Evolutionary conservation across 2,329 filamentous ascomycete genomes (phyloP), one percentile per base, ranked within the genome.

Genomic region (Cladophialophora carrionii): DNA sequence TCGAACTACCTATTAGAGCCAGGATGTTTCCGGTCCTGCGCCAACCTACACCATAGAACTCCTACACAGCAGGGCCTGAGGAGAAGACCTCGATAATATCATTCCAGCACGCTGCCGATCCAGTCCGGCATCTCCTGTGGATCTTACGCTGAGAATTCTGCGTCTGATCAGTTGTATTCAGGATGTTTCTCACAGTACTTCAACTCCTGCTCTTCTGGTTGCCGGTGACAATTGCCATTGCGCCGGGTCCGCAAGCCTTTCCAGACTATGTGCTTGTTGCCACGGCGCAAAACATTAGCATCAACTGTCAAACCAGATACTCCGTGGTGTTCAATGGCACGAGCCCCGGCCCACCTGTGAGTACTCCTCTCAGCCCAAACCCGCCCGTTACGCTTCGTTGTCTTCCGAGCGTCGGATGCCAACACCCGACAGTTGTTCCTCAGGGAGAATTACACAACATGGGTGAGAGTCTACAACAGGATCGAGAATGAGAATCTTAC

Each of bases 381-480:
- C 5, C 8, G 14, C 37, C 17, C 5, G 14, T 8, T 17, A n/a
- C n/a, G n/a, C n/a, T 6, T 8, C 37, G 37, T 5, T 20, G n/a
- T n/a, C 14, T 43, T 14, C 17, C n/a, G 37, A 5, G 37, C 6
- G 4, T 17, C 17, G 37, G 37, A 41, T n/a, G 37, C 17, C n/a
- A 20, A 43, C 37, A 43, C 6, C 37, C 37, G 37, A 43, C 37
- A 51, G 48, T 26, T 86, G 4, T 75, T 78, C 9, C 73, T 87
- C 4, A 72, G 73, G 8, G 78, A 81, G 29, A 80, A 79, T 10
- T 72, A 76, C 56, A 78, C 76, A 1, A 80, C 76, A 32, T 87
- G 84, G 84, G 80, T 87, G 52, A 77, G 85, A 9, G 85, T 87
- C 0, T 85, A 85, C 74, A 87, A 87, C 71, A 78, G 84, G 65